Evolutionary conservation across 73 alveolate genomes (phyloP).

Genomic region (Uronychia binucleata): DNA sequence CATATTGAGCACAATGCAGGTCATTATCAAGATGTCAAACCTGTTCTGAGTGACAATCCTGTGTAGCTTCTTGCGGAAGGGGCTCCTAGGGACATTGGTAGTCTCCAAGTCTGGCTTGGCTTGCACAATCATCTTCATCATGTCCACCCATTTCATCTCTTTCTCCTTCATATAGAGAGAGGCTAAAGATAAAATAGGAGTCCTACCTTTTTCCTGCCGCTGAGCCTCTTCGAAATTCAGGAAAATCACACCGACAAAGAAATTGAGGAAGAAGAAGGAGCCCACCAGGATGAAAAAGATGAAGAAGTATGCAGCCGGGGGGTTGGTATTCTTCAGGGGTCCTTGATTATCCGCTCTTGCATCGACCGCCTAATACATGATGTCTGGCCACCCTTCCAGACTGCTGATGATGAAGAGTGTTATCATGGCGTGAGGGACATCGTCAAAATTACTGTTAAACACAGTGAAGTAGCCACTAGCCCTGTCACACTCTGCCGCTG

Average conservation of each 20-base stretch:
- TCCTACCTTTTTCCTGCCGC: constrained; percentile 50
- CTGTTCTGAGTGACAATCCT: constrained; percentile 29
- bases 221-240: constrained; percentile 61
- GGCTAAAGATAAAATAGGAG: too few relatives aligned
- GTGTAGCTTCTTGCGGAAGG: neutral
- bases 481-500: constrained; percentile 16
- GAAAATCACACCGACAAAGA: constrained; percentile 64
- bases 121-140: constrained; percentile 57
- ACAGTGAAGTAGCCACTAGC: constrained; percentile 59
- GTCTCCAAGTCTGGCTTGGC: constrained; percentile 59
- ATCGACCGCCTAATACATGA: constrained; percentile 54
- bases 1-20: constrained; percentile 80
- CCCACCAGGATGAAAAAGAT: constrained; percentile 42
- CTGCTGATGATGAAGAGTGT: constrained; percentile 77
- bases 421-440: constrained; percentile 77
- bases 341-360: constrained; percentile 25
- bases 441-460: constrained; percentile 73
- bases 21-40: constrained; percentile 83
- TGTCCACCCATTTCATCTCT: constrained; percentile 61
- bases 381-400: constrained; percentile 57
- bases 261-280: constrained; percentile 52
- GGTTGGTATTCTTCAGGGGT: constrained; percentile 25
- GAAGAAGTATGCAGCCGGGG: constrained; percentile 44
- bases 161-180: constrained; percentile 22
- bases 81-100: constrained; percentile 44